Percentiles rank a stretch among this genome's conserved stretches.
phyloP scores from a whole-genome alignment of 2,329 filamentous ascomycete species.

The Hypoxylon sp. region DNA sequence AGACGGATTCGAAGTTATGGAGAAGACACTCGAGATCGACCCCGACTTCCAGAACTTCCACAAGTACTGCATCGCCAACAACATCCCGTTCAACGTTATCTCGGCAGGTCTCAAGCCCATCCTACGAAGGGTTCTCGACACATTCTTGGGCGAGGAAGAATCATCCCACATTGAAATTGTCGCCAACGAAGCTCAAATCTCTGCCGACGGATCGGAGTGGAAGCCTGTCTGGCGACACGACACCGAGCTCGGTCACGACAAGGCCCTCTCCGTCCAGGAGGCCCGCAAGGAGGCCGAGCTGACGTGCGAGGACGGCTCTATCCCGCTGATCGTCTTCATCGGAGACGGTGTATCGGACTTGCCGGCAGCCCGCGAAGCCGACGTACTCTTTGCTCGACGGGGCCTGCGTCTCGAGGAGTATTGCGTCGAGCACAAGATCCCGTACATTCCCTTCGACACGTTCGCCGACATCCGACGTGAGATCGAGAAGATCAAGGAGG shows the following conservation, averaged over 20 bases:
- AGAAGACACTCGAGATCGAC: conserved; percentile 71
- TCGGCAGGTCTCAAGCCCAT: conserved; percentile 75
- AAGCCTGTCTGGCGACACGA: conserved; percentile 76
- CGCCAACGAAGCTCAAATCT: conserved; percentile 73
- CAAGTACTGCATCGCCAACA: conserved; percentile 70
- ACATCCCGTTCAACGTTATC: conserved; percentile 77
- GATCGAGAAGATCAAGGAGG: conserved; percentile 66
- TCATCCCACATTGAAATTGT: conserved; percentile 73
- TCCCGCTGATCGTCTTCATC: conserved; percentile 76
- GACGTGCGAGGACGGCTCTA: conserved; percentile 68
- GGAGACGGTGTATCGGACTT: conserved; percentile 77
- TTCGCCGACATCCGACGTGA: conserved; percentile 74
- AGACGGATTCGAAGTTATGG: conserved; percentile 74
- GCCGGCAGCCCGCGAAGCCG: conserved; percentile 72
- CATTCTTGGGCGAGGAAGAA: conserved; percentile 71
- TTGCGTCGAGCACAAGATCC: conserved; percentile 70
- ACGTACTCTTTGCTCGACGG: conserved; percentile 75
- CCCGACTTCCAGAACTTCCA: conserved; percentile 73
- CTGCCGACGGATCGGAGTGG: conserved; percentile 68
- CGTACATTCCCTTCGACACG: conserved; percentile 72
- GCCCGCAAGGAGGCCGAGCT: conserved; percentile 66
- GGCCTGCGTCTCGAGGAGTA: conserved; percentile 74
- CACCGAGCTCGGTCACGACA: conserved; percentile 74
- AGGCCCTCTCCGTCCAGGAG: conserved; percentile 72
- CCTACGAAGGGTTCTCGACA: conserved; percentile 69